Conservation (phyloP, 2,329 filamentous ascomycete genomes). For the Fusarium zealandicum region DNA sequence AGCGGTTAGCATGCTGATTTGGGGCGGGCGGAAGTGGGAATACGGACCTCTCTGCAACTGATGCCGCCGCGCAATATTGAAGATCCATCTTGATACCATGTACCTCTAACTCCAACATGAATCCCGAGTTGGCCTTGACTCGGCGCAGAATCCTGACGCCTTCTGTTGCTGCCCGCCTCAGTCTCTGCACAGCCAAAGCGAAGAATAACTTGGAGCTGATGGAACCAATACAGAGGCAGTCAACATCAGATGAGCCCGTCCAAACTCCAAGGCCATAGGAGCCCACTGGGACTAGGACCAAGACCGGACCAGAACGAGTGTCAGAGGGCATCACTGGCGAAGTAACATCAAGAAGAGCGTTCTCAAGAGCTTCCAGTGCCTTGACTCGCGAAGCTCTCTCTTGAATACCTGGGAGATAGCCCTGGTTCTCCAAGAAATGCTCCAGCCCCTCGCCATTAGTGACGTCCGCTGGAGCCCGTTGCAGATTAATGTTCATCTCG, state of each 20-base stretch:
- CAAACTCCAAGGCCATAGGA: conserved; percentile 71
- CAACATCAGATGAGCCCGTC: conserved; percentile 67
- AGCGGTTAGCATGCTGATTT: background rate
- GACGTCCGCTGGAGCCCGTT: conserved; percentile 43
- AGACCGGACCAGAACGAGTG: conserved; percentile 36
- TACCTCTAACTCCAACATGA: conserved; percentile 70
- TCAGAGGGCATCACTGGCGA: conserved; percentile 9
- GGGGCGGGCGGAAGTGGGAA: background rate
- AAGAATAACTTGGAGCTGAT: conserved; percentile 70
- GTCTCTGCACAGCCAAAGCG: conserved; percentile 60
- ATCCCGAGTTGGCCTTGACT: conserved; percentile 65
- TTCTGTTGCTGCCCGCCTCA: conserved; percentile 54
- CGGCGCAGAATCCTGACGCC: conserved; percentile 62
- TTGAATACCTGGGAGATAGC: conserved; percentile 55
- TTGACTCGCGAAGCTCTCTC: conserved; percentile 52
- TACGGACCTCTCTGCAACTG: conserved; percentile 58
- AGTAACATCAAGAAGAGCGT: conserved; percentile 49
- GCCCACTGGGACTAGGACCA: conserved; percentile 68
- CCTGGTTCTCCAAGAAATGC: conserved; percentile 46
- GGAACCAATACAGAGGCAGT: conserved; percentile 70
- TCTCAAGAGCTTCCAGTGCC: conserved; percentile 56
- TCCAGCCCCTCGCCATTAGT: conserved; percentile 47
- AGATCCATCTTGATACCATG: conserved; percentile 66
- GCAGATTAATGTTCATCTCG: conserved; percentile 41
- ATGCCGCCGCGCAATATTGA: conserved; percentile 69